phyloP scores from a whole-genome alignment of 2,329 filamentous ascomycete species.

The Myotisia sp. region DNA sequence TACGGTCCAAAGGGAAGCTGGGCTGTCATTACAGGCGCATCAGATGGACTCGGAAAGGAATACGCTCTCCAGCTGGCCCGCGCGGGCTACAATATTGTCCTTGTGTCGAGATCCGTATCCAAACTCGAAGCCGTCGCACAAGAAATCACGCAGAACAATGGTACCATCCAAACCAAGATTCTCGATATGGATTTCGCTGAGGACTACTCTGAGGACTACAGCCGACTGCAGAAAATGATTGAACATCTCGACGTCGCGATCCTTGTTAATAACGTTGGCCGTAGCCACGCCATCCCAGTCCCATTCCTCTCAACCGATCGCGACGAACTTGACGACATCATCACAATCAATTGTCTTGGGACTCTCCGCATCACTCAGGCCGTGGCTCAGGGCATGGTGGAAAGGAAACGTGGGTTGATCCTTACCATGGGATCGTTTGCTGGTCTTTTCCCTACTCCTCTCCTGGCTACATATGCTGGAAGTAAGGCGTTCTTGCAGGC shows the following conservation, averaged over 20 bases:
- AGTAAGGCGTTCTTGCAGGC: slow-evolving; percentile 97
- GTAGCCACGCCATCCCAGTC: slow-evolving; percentile 85
- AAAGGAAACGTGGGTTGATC: slow-evolving; percentile 74
- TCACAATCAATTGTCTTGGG: slow-evolving; percentile 87
- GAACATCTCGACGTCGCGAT: slow-evolving; percentile 67
- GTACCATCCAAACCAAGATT: slow-evolving; percentile 56
- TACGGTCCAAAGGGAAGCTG: slow-evolving; percentile 87
- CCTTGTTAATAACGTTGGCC: slow-evolving; percentile 91
- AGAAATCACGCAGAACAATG: slow-evolving; percentile 56
- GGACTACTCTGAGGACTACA: slow-evolving; percentile 68
- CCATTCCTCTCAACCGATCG: slow-evolving; percentile 67
- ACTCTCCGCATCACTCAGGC: slow-evolving; percentile 80
- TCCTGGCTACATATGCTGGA: slow-evolving; percentile 89
- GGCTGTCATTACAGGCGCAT: slow-evolving; percentile 89
- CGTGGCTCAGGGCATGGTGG: slow-evolving; percentile 68
- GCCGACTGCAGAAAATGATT: slow-evolving; percentile 53
- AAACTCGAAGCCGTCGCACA: slow-evolving; percentile 68
- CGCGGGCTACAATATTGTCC: slow-evolving; percentile 87
- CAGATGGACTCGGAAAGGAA: slow-evolving; percentile 93
- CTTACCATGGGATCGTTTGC: slow-evolving; percentile 96
- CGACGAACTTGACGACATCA: slow-evolving; percentile 73
- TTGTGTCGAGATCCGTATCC: slow-evolving; percentile 86
- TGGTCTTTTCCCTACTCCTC: slow-evolving; percentile 78
- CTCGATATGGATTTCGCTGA: slow-evolving; percentile 84
- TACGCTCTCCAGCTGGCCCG: slow-evolving; percentile 78